Conservation (phyloP, 2,329 filamentous ascomycete species). For the Trichoderma polysporum region DNA sequence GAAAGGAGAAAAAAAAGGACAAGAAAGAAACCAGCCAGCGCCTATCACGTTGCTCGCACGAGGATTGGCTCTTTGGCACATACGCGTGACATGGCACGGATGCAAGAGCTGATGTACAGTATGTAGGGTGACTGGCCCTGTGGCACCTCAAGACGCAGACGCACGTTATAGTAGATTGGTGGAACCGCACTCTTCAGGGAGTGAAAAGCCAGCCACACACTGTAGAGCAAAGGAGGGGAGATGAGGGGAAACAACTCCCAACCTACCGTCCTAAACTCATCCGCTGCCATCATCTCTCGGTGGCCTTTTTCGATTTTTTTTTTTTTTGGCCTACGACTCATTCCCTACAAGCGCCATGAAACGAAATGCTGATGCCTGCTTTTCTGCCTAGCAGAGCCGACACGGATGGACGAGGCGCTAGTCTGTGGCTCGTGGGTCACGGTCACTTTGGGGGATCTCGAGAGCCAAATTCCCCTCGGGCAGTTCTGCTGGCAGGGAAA, state of each 20-base stretch:
- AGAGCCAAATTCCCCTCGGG: too few species aligned
- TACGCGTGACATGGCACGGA: background rate
- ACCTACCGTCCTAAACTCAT: background rate
- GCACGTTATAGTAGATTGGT: background rate
- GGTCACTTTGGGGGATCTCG: too few species aligned
- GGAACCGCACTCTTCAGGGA: too few species aligned
- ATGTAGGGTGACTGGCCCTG: too few species aligned
- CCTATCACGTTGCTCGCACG: too few species aligned
- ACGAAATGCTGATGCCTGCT: constrained; percentile 15
- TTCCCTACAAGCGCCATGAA: background rate
- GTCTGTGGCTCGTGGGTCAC: constrained; percentile 1
- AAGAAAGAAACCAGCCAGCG: background rate
- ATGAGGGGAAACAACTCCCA: background rate
- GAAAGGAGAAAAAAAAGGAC: background rate
- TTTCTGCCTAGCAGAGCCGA: constrained; percentile 12
- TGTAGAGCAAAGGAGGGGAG: background rate
- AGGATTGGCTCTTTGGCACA: too few species aligned
- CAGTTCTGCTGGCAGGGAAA: too few species aligned
- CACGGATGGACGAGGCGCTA: background rate
- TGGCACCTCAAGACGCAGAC: background rate
- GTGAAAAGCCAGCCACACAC: background rate
- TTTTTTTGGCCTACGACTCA: background rate
- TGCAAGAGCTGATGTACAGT: too few species aligned
- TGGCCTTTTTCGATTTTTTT: background rate
- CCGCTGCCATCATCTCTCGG: background rate